Evolutionary conservation across 495 filamentous ascomycete genomes (phyloP).

Genomic region (Podospora bellae-mahoneyi): DNA sequence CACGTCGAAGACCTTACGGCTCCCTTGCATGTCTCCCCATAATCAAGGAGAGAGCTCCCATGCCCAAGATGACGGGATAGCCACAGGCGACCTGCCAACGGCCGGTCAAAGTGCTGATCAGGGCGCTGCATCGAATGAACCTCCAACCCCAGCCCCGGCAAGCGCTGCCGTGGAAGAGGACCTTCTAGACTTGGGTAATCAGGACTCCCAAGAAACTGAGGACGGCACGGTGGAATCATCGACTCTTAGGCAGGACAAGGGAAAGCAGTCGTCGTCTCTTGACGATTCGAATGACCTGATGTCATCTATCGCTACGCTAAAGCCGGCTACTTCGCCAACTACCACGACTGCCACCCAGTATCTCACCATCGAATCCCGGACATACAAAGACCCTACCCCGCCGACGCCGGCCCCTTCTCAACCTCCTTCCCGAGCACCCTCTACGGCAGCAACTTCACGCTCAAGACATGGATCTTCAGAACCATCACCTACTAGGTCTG

Average conservation of each 20-base stretch:
- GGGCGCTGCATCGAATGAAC: background rate
- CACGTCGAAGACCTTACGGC: constrained; percentile 4
- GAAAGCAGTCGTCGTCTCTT: constrained; percentile 10
- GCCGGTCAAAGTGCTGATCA: background rate
- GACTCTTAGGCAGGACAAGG: background rate
- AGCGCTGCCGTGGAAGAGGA: constrained; percentile 15
- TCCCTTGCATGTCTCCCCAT: constrained; percentile 37
- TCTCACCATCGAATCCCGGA: constrained; percentile 38
- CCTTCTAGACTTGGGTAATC: constrained; percentile 15
- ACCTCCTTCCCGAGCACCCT: constrained; percentile 50
- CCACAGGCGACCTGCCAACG: constrained; percentile 2
- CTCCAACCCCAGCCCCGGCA: background rate
- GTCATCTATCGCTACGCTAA: constrained; percentile 52
- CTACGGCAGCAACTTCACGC: constrained; percentile 35
- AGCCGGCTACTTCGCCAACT: constrained; percentile 37
- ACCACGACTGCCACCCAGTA: constrained; percentile 37
- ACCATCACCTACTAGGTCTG: constrained; percentile 57
- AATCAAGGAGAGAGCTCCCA: constrained; percentile 21
- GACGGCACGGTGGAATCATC: background rate
- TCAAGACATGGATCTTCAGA: constrained; percentile 36
- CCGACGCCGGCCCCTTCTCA: constrained; percentile 54
- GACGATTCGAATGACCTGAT: constrained; percentile 39
- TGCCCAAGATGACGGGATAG: constrained; percentile 23
- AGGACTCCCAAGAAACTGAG: background rate
- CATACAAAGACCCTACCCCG: constrained; percentile 63